These are phyloP conservation scores for Alternaria sp. DNA, from an alignment of 2,329 filamentous ascomycete species.

Conservation along the genomic window DNA sequence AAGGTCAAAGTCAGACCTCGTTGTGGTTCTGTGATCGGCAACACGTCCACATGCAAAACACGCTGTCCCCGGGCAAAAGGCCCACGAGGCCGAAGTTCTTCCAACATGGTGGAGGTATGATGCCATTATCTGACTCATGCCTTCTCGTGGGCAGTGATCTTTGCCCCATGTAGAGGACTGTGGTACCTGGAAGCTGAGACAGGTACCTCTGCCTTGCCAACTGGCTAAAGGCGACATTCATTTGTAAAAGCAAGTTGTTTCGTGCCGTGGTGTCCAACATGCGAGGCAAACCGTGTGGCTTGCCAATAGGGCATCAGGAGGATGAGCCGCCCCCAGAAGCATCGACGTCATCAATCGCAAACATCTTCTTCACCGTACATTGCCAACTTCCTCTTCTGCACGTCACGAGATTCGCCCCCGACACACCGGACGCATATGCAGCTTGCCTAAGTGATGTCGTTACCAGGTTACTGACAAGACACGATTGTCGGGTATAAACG, in stretches of 20 bases:
- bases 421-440: constrained; percentile 6
- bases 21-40: constrained; percentile 2
- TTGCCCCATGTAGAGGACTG: background rate
- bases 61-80: constrained; percentile 4
- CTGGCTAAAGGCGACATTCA: background rate
- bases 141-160: background rate
- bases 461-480: background rate
- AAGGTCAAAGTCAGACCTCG: background rate
- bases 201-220: background rate
- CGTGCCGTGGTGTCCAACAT: background rate
- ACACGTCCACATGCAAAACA: background rate
- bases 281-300: background rate
- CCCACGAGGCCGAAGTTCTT: background rate
- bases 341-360: background rate
- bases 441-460: constrained; percentile 1
- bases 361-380: background rate
- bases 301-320: background rate
- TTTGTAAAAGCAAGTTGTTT: background rate
- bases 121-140: background rate
- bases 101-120: background rate
- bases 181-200: background rate
- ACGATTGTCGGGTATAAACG: constrained; percentile 4
- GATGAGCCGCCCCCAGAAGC: background rate
- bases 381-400: constrained; percentile 1
- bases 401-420: constrained; percentile 2